These are phyloP conservation scores for Ophiosphaerella narmari DNA, from an alignment of 2,329 filamentous ascomycete genomes.

Conservation along the genomic window DNA sequence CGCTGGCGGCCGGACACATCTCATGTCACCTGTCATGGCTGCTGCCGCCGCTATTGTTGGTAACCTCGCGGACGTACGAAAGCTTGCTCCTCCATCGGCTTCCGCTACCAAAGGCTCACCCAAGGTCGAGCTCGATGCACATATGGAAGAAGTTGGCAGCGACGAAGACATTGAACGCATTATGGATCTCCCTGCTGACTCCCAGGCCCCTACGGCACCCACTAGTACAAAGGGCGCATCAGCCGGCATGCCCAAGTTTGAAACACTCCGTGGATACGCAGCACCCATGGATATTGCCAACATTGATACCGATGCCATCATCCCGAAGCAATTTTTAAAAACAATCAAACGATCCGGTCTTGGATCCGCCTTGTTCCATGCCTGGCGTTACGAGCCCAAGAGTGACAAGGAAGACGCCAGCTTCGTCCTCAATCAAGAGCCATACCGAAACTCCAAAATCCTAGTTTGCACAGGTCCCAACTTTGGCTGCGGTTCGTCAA, in stretches of 20 bases:
- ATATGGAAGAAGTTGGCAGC: conserved; percentile 62
- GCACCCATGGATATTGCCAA: conserved; percentile 87
- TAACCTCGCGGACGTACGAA: conserved; percentile 89
- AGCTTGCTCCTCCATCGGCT: conserved; percentile 62
- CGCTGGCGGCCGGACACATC: conserved; percentile 84
- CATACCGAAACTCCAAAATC: conserved; percentile 83
- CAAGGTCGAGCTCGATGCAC: conserved; percentile 62
- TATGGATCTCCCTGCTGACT: conserved; percentile 65
- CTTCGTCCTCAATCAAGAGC: conserved; percentile 89
- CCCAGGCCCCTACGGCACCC: conserved; percentile 69
- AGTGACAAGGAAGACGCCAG: conserved; percentile 72
- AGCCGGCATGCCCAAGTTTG: conserved; percentile 81
- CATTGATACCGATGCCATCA: conserved; percentile 98
- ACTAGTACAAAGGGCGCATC: conserved; percentile 53
- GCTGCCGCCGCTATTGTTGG: conserved; percentile 88
- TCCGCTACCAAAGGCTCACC: conserved; percentile 56
- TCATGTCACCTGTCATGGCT: conserved; percentile 97
- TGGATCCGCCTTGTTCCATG: conserved; percentile 83
- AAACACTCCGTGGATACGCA: conserved; percentile 80
- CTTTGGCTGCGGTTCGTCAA: conserved; percentile 90
- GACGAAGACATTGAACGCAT: conserved; percentile 69
- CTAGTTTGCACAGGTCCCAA: conserved; percentile 90
- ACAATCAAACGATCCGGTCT: conserved; percentile 98
- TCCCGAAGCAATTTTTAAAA: conserved; percentile 98
- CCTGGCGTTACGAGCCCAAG: conserved; percentile 72